phyloP scores from a whole-genome alignment of 2,329 filamentous ascomycete genomes.

The Trichoderma asperellum region DNA sequence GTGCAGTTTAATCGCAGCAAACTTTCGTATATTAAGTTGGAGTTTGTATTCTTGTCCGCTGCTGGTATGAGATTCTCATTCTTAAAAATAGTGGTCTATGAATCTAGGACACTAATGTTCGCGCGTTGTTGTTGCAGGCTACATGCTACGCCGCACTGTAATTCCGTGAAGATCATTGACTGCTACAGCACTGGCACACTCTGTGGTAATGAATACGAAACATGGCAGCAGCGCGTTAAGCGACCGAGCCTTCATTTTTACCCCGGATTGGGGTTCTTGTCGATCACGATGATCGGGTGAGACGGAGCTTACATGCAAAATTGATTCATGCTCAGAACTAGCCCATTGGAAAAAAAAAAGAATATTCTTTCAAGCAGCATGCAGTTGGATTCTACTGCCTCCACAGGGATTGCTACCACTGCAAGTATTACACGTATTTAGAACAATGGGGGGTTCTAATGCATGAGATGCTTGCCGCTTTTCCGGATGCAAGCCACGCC shows the following conservation, averaged over 20 bases:
- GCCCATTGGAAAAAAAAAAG: too few species aligned
- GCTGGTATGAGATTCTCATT: too few species aligned
- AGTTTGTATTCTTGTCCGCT: too few species aligned
- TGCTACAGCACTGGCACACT: background rate
- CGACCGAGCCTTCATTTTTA: background rate
- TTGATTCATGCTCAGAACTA: background rate
- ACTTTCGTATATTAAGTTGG: too few species aligned
- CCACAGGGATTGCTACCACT: background rate
- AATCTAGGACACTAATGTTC: too few species aligned
- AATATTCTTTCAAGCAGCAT: background rate
- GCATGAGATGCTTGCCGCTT: background rate
- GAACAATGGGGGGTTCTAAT: background rate
- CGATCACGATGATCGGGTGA: constrained; percentile 16
- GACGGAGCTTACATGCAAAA: background rate
- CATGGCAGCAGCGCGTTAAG: background rate
- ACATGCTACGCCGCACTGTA: too few species aligned
- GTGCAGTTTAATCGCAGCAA: too few species aligned
- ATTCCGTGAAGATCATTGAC: background rate
- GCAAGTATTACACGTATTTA: background rate
- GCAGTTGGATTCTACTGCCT: background rate
- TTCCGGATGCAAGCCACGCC: background rate
- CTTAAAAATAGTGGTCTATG: too few species aligned
- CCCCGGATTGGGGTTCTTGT: background rate
- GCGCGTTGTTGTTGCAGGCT: too few species aligned
- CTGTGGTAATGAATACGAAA: background rate